Conservation (phyloP, 2,329 filamentous ascomycete species). For the Colletotrichum spaethianum region DNA sequence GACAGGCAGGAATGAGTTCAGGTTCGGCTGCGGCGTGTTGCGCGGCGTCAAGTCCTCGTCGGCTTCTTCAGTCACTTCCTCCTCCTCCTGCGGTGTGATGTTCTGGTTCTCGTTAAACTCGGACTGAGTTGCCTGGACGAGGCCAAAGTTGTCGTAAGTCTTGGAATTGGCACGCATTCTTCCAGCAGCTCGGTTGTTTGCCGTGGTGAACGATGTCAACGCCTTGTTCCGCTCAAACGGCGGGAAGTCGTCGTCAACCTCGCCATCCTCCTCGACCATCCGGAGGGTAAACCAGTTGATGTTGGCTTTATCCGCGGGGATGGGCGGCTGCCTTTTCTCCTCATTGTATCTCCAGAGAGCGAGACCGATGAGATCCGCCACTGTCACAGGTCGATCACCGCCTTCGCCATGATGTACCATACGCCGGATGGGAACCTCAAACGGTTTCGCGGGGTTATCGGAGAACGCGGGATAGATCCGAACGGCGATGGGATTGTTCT, state of each 20-base stretch:
- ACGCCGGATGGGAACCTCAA: slow-evolving; percentile 80
- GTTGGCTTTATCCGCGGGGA: slow-evolving; percentile 77
- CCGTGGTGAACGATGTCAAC: slow-evolving; percentile 84
- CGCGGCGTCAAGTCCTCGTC: slow-evolving; percentile 59
- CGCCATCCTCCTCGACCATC: slow-evolving; percentile 88
- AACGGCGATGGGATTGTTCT: slow-evolving; percentile 81
- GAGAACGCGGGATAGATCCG: slow-evolving; percentile 85
- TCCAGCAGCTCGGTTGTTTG: slow-evolving; percentile 78
- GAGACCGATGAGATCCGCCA: slow-evolving; percentile 86
- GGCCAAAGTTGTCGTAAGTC: slow-evolving; percentile 85
- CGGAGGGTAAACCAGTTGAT: slow-evolving; percentile 87
- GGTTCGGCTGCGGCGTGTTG: slow-evolving; percentile 63
- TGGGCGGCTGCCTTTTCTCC: slow-evolving; percentile 78
- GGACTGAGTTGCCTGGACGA: slow-evolving; percentile 79
- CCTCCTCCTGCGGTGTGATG: slow-evolving; percentile 73
- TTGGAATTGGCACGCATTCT: slow-evolving; percentile 78
- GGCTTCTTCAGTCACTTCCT: slow-evolving; percentile 54
- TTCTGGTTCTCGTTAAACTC: slow-evolving; percentile 79
- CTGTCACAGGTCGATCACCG: slow-evolving; percentile 74
- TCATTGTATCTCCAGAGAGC: slow-evolving; percentile 84
- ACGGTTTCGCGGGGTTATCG: slow-evolving; percentile 73
- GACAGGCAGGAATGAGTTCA: slow-evolving; percentile 48
- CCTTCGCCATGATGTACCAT: slow-evolving; percentile 78
- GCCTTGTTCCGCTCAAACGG: slow-evolving; percentile 81
- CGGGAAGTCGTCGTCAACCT: slow-evolving; percentile 89